These are phyloP conservation scores for Lactuca saligna DNA, from an alignment of 129 eudicot genomes.

Conservation along the genomic window DNA sequence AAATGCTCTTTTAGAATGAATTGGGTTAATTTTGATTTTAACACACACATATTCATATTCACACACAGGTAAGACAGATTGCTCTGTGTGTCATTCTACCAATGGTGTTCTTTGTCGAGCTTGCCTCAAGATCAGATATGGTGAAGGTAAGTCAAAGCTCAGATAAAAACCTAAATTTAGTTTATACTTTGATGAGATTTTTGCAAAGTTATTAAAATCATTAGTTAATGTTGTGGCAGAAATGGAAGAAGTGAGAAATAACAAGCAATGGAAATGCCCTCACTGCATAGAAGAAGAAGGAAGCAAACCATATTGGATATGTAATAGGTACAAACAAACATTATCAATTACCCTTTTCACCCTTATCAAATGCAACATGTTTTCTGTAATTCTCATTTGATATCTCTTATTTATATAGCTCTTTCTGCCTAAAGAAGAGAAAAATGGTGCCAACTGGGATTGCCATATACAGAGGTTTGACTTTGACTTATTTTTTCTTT, in stretches of 20 bases:
- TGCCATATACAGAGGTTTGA: conserved; percentile 68
- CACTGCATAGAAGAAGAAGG: conserved; percentile 69
- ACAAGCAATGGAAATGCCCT: conserved; percentile 75
- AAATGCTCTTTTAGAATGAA: not conserved
- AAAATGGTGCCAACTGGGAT: conserved; percentile 73
- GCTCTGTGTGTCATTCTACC: conserved; percentile 67
- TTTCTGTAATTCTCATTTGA: conserved; percentile 5
- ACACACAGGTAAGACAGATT: conserved; percentile 71
- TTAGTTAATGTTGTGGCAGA: conserved; percentile 28
- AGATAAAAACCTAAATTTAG: not conserved
- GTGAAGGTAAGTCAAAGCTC: conserved; percentile 57
- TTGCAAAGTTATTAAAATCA: not conserved
- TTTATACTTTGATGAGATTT: not conserved
- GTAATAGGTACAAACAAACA: conserved; percentile 50
- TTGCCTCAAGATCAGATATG: conserved; percentile 70
- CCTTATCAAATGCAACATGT: not conserved
- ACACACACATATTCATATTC: conserved; percentile 2
- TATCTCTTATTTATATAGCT: conserved; percentile 34
- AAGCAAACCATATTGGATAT: conserved; percentile 67
- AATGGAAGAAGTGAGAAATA: conserved; percentile 67
- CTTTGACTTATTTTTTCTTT: not conserved
- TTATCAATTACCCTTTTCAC: not conserved
- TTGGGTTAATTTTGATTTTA: not conserved
- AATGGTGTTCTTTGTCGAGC: conserved; percentile 74
- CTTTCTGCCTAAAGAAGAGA: conserved; percentile 61